Percentiles rank a stretch among this genome's conserved stretches.
These are phyloP conservation scores for Akanthomyces muscarius DNA, from an alignment of 2,329 filamentous ascomycete species.

Conservation along the genomic window DNA sequence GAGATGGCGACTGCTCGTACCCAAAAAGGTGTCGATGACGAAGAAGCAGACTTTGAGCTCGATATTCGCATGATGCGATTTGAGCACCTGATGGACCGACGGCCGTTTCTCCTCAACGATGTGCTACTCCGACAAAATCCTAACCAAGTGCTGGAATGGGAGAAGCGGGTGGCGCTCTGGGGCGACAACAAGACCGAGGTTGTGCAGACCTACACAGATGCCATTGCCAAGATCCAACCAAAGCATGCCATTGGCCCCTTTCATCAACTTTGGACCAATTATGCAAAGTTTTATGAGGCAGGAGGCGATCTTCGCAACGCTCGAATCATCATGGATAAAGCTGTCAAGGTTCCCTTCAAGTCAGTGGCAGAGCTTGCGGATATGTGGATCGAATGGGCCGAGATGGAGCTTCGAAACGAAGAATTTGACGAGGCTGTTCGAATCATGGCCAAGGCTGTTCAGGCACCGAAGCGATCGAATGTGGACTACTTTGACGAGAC, in stretches of 20 bases:
- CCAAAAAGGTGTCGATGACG: slow-evolving; percentile 72
- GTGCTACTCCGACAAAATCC: slow-evolving; percentile 93
- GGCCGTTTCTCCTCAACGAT: slow-evolving; percentile 94
- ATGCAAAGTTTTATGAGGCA: slow-evolving; percentile 93
- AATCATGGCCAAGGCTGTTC: slow-evolving; percentile 95
- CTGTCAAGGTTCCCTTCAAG: slow-evolving; percentile 95
- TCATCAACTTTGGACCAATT: slow-evolving; percentile 92
- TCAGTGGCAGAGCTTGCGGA: slow-evolving; percentile 95
- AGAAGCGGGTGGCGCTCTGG: slow-evolving; percentile 94
- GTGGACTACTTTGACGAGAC: slow-evolving; percentile 99
- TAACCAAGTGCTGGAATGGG: slow-evolving; percentile 94
- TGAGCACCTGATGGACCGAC: slow-evolving; percentile 94
- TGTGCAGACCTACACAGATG: slow-evolving; percentile 90
- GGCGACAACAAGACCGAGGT: slow-evolving; percentile 88
- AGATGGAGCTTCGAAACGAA: slow-evolving; percentile 93
- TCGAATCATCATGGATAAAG: slow-evolving; percentile 93
- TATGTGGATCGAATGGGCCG: slow-evolving; percentile 99
- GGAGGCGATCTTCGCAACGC: slow-evolving; percentile 81
- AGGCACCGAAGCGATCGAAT: slow-evolving; percentile 93
- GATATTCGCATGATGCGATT: slow-evolving; percentile 98
- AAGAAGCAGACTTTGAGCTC: slow-evolving; percentile 86
- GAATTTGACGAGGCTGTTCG: slow-evolving; percentile 92
- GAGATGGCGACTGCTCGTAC: slow-evolving; percentile 76
- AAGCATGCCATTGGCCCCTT: slow-evolving; percentile 93
- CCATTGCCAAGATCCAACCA: slow-evolving; percentile 86